Evolutionary conservation across 2,329 filamentous ascomycete species (phyloP).

Genomic region (Thelonectria blattea): DNA sequence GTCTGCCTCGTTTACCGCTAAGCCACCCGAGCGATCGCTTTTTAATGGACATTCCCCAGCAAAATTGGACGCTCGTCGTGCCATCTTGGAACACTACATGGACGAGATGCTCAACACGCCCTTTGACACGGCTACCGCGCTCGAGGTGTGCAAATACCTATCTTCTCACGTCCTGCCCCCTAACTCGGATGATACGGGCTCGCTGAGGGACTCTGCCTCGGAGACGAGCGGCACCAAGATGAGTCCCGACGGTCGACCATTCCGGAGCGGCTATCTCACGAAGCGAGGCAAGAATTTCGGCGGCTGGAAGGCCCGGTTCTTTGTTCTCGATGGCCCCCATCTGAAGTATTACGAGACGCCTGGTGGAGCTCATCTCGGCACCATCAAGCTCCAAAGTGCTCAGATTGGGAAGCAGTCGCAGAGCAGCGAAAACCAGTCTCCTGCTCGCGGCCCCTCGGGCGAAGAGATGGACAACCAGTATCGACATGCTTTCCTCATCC

Average conservation of each 20-base stretch:
- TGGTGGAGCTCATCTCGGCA: constrained; percentile 87
- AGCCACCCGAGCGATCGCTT: constrained; percentile 80
- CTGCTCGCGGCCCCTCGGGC: constrained; percentile 57
- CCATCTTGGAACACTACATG: constrained; percentile 83
- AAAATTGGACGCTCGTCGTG: constrained; percentile 85
- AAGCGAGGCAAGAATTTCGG: constrained; percentile 99
- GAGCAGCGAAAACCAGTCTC: constrained; percentile 58
- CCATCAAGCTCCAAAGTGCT: constrained; percentile 88
- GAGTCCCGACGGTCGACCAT: constrained; percentile 69
- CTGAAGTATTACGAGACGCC: constrained; percentile 92
- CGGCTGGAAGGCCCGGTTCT: constrained; percentile 88
- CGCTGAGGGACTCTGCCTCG: constrained; percentile 30
- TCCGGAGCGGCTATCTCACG: constrained; percentile 89
- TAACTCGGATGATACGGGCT: constrained; percentile 61
- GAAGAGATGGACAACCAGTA: constrained; percentile 93
- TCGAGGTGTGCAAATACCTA: constrained; percentile 87
- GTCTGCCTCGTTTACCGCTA: constrained; percentile 73
- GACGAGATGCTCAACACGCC: constrained; percentile 83
- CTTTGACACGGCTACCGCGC: constrained; percentile 76
- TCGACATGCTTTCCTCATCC: constrained; percentile 90
- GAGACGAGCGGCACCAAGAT: constrained; percentile 45
- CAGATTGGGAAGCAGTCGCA: constrained; percentile 91
- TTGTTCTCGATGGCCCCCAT: constrained; percentile 64
- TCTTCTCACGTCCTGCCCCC: constrained; percentile 70
- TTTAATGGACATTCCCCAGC: constrained; percentile 94